Percentiles rank a stretch among this genome's conserved stretches.
Conservation (phyloP, 2,329 filamentous ascomycete genomes). For the Colletotrichum godetiae region DNA sequence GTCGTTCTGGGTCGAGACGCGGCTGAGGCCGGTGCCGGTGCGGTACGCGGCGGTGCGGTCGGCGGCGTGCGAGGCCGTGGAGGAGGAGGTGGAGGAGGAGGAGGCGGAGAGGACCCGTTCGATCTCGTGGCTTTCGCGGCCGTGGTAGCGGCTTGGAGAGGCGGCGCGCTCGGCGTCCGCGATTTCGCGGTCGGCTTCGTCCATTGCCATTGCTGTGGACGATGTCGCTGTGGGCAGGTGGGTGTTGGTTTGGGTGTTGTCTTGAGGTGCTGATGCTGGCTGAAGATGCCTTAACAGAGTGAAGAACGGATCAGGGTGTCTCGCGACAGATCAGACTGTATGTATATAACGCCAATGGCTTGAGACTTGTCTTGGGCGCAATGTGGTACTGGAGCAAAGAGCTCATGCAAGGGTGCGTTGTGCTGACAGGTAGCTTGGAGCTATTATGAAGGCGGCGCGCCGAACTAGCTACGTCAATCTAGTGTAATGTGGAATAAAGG, state of each 20-base stretch:
- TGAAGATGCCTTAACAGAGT: neutral
- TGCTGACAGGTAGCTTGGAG: conserved; percentile 4
- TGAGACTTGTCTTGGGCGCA: neutral
- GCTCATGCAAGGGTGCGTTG: conserved; percentile 19
- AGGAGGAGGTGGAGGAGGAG: conserved; percentile 61
- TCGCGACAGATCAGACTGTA: neutral
- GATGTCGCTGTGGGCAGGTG: neutral
- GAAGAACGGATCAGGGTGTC: neutral
- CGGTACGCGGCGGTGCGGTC: conserved; percentile 46
- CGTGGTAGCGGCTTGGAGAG: conserved; percentile 51
- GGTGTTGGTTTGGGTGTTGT: neutral
- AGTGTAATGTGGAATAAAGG: conserved; percentile 2
- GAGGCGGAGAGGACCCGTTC: conserved; percentile 69
- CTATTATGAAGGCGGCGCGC: conserved; percentile 14
- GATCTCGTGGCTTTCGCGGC: conserved; percentile 64
- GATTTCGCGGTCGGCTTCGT: conserved; percentile 66
- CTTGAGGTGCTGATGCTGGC: neutral
- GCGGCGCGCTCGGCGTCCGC: conserved; percentile 66
- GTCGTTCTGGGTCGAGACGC: conserved; percentile 73
- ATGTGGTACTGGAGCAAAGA: neutral
- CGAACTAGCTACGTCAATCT: conserved; percentile 24
- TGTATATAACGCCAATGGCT: neutral
- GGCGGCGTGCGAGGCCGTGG: conserved; percentile 48
- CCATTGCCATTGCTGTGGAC: conserved; percentile 51
- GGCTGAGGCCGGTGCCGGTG: conserved; percentile 62